Evolutionary conservation across 352 stramenopile genomes (phyloP).

Genomic region (Albugo laibachii): DNA sequence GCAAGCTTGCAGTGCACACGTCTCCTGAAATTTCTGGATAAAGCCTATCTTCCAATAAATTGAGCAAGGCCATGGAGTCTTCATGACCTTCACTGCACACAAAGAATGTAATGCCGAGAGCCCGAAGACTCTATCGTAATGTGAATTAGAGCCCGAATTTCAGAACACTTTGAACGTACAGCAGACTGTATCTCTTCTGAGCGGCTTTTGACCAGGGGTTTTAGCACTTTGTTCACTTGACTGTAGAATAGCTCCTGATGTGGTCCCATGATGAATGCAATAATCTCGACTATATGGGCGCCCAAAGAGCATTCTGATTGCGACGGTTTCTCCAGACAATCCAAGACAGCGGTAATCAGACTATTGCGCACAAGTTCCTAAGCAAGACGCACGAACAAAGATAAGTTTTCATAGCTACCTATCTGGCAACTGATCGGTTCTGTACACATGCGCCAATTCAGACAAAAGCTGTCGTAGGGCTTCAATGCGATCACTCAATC

Average conservation of each 20-base stretch:
- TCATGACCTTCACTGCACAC: slow-evolving; percentile 61
- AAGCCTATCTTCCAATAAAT: slow-evolving; percentile 46
- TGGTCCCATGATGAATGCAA: slow-evolving; percentile 50
- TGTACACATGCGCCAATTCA: too few species aligned
- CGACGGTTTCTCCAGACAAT: slow-evolving; percentile 43
- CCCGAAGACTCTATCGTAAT: slow-evolving; percentile 25
- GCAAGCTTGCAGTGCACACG: slow-evolving; percentile 40
- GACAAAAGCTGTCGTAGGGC: slow-evolving; percentile 3
- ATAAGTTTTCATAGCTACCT: too few species aligned
- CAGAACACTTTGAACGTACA: too few species aligned
- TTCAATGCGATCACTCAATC: slow-evolving; percentile 50
- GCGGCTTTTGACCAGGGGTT: slow-evolving; percentile 44
- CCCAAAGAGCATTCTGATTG: slow-evolving; percentile 44
- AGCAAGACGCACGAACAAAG: not conserved
- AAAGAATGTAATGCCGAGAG: slow-evolving; percentile 54
- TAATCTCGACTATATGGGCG: slow-evolving; percentile 43
- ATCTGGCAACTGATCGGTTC: too few species aligned
- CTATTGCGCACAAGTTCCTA: slow-evolving; percentile 12
- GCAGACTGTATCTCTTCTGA: slow-evolving; percentile 39
- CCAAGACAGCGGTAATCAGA: slow-evolving; percentile 47
- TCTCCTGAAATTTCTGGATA: slow-evolving; percentile 33
- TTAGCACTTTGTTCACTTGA: slow-evolving; percentile 39
- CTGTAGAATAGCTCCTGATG: slow-evolving; percentile 67
- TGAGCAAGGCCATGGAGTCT: slow-evolving; percentile 41
- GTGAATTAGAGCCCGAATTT: too few species aligned